Evolutionary conservation across 805 yeast genomes (phyloP).

Genomic region (Candida gorgasii): DNA sequence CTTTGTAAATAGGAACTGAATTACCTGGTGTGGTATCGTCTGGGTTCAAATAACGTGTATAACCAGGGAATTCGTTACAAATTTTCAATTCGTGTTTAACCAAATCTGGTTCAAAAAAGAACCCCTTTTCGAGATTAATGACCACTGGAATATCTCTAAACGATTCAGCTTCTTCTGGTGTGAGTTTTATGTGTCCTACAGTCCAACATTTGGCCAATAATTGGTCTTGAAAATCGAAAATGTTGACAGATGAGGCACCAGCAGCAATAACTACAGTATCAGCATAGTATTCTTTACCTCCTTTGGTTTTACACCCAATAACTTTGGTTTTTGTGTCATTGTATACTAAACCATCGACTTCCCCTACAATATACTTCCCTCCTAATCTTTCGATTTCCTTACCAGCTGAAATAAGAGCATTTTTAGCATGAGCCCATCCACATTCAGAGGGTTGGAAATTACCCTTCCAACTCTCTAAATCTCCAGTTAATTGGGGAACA

Average conservation of each 20-base stretch:
- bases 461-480: slow-evolving; percentile 9
- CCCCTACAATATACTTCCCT: slow-evolving; percentile 28
- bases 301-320: slow-evolving; percentile 26
- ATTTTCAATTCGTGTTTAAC: slow-evolving; percentile 32
- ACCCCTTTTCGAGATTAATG: slow-evolving; percentile 38
- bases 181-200: slow-evolving; percentile 39
- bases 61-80: slow-evolving; percentile 44
- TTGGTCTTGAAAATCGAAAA: slow-evolving; percentile 36
- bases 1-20: slow-evolving; percentile 30
- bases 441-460: slow-evolving; percentile 4
- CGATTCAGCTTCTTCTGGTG: slow-evolving; percentile 29
- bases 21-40: slow-evolving; percentile 9
- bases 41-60: slow-evolving; percentile 21
- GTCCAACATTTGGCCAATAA: slow-evolving; percentile 43
- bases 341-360: slow-evolving; percentile 22
- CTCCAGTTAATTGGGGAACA: slow-evolving; percentile 7
- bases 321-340: slow-evolving; percentile 1
- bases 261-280: slow-evolving; percentile 34
- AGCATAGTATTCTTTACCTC: slow-evolving; percentile 25
- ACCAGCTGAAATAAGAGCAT: slow-evolving; percentile 15
- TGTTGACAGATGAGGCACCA: slow-evolving; percentile 38
- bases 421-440: slow-evolving; percentile 11
- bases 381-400: slow-evolving; percentile 31
- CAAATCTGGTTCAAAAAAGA: slow-evolving; percentile 42
- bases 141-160: slow-evolving; percentile 37